Base-by-base conservation (phyloP, 768 basidiomycete species). In the Agrocybe chaxingu region DNA sequence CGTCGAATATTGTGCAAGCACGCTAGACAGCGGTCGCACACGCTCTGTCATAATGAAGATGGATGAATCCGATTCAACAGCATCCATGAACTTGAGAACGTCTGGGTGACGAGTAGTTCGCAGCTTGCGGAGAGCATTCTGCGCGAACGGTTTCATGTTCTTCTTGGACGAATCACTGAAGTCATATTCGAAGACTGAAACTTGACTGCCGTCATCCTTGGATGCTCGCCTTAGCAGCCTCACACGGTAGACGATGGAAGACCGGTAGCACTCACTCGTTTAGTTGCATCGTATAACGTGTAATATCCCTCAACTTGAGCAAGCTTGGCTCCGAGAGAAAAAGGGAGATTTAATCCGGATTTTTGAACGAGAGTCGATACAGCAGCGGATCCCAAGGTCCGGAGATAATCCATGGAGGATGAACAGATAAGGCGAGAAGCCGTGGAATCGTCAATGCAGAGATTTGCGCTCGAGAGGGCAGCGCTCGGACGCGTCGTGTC, bases 31-130 rank as follows among this genome's bases (percentile, higher is more conserved):
- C 4, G 96, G 92, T 31, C 81, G 77, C 9, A 98, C 87, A 3
- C 92, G 86, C 68, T 99, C 97, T 1, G 97, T 99, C 77, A 98
- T 89, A 60, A 99, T 89, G 65, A 91, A 87, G 38, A 98, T 80
- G 0, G 80, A 80, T 9, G 81, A 80, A 45, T 98, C 97, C 1
- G 92, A 87, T 65, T 98, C 95, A 12, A 92, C 82, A 1, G 81
- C 91, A 55, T 98, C 97, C 73, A 99, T 82, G 70, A 95, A 98
- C 64, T 90, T 95, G 58, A 99, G 81, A 1, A 98, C 82, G 67
- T 98, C 94, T 0, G 97, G 97, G 75, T 99, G 97, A 33, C 97
- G 83, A 7, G 87, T 90, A 3, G 90, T 88, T 38, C 95, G 81
- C 10, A 98, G 74, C 65, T 96, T 98, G 49, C 89, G 84, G 42